Evolutionary conservation across 768 basidiomycete species (phyloP), one percentile per base, ranked within the genome.

Genomic region (Naganishia vaughanmartiniae): DNA sequence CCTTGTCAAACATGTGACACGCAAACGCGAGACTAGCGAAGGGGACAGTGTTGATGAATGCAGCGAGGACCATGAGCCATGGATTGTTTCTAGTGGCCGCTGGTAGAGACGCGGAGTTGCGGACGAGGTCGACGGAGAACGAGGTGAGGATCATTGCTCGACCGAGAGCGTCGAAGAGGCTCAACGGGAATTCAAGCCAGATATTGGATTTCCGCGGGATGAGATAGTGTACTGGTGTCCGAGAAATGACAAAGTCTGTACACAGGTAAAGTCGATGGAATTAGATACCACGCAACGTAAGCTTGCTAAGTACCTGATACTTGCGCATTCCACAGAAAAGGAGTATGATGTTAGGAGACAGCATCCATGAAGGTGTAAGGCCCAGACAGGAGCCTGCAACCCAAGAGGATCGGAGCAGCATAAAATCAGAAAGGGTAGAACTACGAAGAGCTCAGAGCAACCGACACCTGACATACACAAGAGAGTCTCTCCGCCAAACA

Each of bases 131-230:
- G 5, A 91, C 88, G 45, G 92, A 87, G 73, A 92, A 85, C 74
- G 87, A 86, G 78, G 91, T 92, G 1, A 93, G 83, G 31, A 95
- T 85, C 72, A 88, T 85, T 4, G 91, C 87, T 81, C 92, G 89
- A 51, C 88, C 87, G 72, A 92, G 85, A 12, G 87, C 91, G 77
- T 95, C 92, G 6, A 92, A 73, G 54, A 92, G 68, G 0, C 91
- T 83, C 14, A 93, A 80, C 2, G 66, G 60, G 14, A 93, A 82
- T 77, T 95, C 92, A 63, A 87, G 83, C 4, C 85, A 83, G 48
- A 87, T 83, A 0, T 78, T 77, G 56, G 87, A 89, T 2, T 86
- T 84, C 33, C 74, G 69, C 0, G 91, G 91, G 7, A 92, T 78
- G 42, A 82, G 77, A 30, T 88, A 85, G 30, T 90, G 85, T 56